A percentile compares a stretch with the other conserved stretches of the same genome.
These are phyloP conservation scores for Agaricus blazei DNA, from an alignment of 768 basidiomycete species.

Conservation along the genomic window DNA sequence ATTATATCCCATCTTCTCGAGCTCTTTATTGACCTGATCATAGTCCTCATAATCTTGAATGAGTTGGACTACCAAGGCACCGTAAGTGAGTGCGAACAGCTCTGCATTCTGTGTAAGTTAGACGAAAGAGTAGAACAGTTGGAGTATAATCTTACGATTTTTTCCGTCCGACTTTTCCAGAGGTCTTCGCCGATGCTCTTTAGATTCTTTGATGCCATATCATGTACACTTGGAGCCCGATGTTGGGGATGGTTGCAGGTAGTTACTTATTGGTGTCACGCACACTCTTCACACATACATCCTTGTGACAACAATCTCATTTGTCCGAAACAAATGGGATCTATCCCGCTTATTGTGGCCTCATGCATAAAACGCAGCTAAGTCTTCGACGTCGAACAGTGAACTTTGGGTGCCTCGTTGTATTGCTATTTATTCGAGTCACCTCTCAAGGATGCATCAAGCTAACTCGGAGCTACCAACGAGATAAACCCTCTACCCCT, in stretches of 20 bases:
- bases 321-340: no score
- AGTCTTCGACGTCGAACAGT: no score
- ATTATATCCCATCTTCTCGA: conserved; percentile 99
- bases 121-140: conserved; percentile 9
- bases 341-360: no score
- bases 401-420: no score
- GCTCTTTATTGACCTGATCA: conserved; percentile 89
- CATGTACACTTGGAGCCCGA: neutral
- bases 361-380: no score
- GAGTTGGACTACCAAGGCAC: conserved; percentile 95
- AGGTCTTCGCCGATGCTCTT: conserved; percentile 91
- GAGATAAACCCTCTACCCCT: no score
- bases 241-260: neutral
- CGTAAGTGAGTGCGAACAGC: conserved; percentile 94
- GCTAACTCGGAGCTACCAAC: no score
- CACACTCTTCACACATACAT: neutral
- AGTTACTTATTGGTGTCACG: conserved; percentile 4
- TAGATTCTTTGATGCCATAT: conserved; percentile 80
- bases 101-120: conserved; percentile 78
- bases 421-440: no score
- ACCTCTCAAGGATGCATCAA: no score
- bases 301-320: conserved; percentile 19
- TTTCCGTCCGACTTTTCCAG: conserved; percentile 93
- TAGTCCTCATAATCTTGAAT: conserved; percentile 99
- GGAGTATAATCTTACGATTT: conserved; percentile 61